Conservation (phyloP, 2,329 filamentous ascomycete species). For the Colletotrichum acutatum region DNA sequence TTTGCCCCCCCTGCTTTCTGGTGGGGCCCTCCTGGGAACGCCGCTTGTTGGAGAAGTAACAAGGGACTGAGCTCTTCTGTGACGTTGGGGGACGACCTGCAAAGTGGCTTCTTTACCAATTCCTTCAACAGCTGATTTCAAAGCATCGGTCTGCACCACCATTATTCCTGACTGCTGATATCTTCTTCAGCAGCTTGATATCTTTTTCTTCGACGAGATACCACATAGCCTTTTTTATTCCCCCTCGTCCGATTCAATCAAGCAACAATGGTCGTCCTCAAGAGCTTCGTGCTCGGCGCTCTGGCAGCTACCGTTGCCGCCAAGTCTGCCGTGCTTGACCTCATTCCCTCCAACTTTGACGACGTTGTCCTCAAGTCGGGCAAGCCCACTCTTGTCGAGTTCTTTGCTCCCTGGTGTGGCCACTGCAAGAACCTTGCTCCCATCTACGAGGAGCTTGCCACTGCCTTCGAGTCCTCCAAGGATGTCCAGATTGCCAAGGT, state of each 20-base stretch:
- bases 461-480: conserved; percentile 76
- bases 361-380: conserved; percentile 87
- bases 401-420: conserved; percentile 98
- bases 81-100: conserved; percentile 36
- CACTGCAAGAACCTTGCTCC: conserved; percentile 99
- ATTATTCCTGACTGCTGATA: conserved; percentile 1
- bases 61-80: conserved; percentile 28
- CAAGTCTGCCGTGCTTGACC: conserved; percentile 87
- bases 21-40: neutral
- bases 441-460: conserved; percentile 90
- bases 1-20: neutral
- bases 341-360: conserved; percentile 93
- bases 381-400: conserved; percentile 96
- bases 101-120: conserved; percentile 49
- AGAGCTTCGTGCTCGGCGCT: conserved; percentile 68
- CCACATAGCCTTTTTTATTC: neutral
- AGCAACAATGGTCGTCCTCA: conserved; percentile 65
- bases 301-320: conserved; percentile 69
- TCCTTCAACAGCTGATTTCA: conserved; percentile 44
- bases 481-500: conserved; percentile 92
- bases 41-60: neutral
- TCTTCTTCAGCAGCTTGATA: conserved; percentile 21
- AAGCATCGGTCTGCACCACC: conserved; percentile 41
- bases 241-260: neutral
- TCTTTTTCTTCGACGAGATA: conserved; percentile 13